phyloP scores from a whole-genome alignment of 352 stramenopile genomes.

The Pythium phragmiticola region DNA sequence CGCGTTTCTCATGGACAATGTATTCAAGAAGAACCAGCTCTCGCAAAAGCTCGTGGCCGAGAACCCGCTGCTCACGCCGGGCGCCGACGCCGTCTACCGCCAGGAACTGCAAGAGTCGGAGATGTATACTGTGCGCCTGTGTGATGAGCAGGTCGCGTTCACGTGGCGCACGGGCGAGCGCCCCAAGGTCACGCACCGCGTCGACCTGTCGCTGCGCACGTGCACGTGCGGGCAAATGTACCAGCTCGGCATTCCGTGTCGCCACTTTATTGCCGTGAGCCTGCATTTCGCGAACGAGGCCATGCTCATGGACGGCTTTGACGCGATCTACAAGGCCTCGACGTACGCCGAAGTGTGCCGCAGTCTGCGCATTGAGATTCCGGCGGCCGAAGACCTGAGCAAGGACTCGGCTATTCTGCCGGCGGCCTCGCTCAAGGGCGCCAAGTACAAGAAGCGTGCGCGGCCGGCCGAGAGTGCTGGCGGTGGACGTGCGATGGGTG shows the following conservation, averaged over 20 bases:
- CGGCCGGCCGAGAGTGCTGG: conserved; percentile 24
- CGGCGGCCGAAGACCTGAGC: conserved; percentile 58
- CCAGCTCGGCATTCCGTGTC: conserved; percentile 74
- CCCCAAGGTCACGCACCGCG: conserved; percentile 67
- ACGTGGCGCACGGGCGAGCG: conserved; percentile 64
- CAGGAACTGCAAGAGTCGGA: conserved; percentile 61
- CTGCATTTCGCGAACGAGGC: conserved; percentile 60
- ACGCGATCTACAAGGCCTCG: conserved; percentile 69
- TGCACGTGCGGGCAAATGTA: conserved; percentile 74
- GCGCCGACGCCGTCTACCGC: conserved; percentile 61
- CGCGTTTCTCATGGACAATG: conserved; percentile 72
- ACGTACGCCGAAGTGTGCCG: conserved; percentile 58
- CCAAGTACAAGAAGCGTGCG: conserved; percentile 64
- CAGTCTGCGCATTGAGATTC: conserved; percentile 77
- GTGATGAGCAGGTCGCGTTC: conserved; percentile 71
- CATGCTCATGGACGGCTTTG: conserved; percentile 57
- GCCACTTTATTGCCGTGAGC: conserved; percentile 69
- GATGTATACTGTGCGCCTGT: conserved; percentile 53
- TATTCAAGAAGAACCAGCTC: conserved; percentile 74
- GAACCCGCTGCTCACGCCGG: conserved; percentile 51
- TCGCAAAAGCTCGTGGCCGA: conserved; percentile 50
- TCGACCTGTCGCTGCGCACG: conserved; percentile 54
- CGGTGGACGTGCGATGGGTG: not conserved
- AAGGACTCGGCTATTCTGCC: conserved; percentile 70
- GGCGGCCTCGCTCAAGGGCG: conserved; percentile 40